These are phyloP conservation scores for Populus hybrid DNA, from an alignment of 441 rosid genomes.

Conservation along the genomic window DNA sequence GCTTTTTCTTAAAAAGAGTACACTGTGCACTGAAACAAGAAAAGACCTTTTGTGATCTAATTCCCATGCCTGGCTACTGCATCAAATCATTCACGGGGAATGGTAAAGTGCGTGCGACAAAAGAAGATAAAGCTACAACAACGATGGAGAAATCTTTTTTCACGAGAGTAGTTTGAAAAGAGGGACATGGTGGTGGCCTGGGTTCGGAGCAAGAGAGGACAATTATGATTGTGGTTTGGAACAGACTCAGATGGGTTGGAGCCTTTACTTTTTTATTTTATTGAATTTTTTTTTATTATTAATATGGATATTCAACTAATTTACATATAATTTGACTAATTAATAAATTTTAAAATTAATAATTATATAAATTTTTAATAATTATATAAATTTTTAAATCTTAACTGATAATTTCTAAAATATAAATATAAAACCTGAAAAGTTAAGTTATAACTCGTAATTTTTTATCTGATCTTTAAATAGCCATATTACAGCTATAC, in stretches of 20 bases:
- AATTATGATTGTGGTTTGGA: conserved; percentile 51
- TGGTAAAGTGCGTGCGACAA: conserved; percentile 20
- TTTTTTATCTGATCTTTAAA: conserved; percentile 17
- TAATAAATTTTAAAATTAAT: too few relatives aligned
- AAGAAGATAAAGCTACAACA: conserved; percentile 27
- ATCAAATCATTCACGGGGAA: conserved; percentile 23
- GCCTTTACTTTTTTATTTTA: conserved; percentile 28
- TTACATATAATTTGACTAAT: too few relatives aligned
- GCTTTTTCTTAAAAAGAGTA: neutral
- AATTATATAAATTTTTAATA: too few relatives aligned
- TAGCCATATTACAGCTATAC: conserved; percentile 4
- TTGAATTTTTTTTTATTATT: too few relatives aligned
- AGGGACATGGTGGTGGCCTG: conserved; percentile 34
- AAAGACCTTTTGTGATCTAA: neutral
- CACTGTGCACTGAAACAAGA: neutral
- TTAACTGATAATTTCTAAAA: too few relatives aligned
- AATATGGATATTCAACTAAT: too few relatives aligned
- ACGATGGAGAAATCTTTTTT: conserved; percentile 5
- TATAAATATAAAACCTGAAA: too few relatives aligned
- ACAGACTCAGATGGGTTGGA: conserved; percentile 49
- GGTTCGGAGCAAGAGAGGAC: conserved; percentile 42
- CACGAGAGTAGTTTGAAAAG: conserved; percentile 12
- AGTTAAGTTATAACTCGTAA: too few relatives aligned
- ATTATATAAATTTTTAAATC: too few relatives aligned
- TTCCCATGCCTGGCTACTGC: conserved; percentile 13